Percentiles rank a stretch among this genome's conserved stretches.
phyloP scores from a whole-genome alignment of 1,284 basidiomycete genomes.

The Sanghuangporus sanghuang region DNA sequence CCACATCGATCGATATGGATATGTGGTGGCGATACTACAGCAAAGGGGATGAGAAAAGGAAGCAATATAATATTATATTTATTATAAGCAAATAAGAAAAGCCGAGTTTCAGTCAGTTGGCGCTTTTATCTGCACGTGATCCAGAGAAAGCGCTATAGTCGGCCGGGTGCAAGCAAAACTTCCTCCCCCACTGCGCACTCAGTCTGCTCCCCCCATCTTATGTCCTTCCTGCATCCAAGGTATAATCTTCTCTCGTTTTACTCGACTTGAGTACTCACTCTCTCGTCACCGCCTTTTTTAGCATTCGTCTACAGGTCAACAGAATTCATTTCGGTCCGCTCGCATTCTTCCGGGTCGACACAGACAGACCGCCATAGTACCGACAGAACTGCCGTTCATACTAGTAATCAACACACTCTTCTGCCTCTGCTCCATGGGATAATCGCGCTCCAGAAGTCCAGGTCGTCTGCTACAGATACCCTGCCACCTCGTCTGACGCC shows the following conservation, averaged over 20 bases:
- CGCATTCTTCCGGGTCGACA: conserved; percentile 55
- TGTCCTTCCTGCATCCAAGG: conserved; percentile 14
- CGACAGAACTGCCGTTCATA: conserved; percentile 16
- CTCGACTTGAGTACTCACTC: not conserved
- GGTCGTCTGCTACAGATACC: conserved; percentile 26
- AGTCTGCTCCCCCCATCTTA: conserved; percentile 11
- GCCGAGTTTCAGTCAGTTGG: not conserved
- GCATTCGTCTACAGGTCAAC: conserved; percentile 15
- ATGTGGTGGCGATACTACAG: not conserved
- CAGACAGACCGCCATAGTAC: conserved; percentile 72
- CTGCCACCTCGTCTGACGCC: conserved; percentile 17
- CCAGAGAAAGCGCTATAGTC: not conserved
- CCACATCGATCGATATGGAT: not conserved
- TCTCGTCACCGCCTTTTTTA: not conserved
- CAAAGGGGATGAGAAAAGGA: not conserved
- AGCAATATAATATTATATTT: not conserved
- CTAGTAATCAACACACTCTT: conserved; percentile 21
- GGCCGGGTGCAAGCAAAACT: conserved; percentile 4
- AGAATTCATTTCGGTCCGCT: conserved; percentile 43
- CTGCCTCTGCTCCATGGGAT: conserved; percentile 55
- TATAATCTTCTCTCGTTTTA: conserved; percentile 1
- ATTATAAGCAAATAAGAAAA: not conserved
- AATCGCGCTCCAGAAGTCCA: conserved; percentile 38
- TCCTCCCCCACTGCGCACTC: not conserved
- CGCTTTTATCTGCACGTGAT: not conserved